These are phyloP conservation scores for Agaricus subrufescens DNA, from an alignment of 768 basidiomycete genomes.

Conservation along the genomic window DNA sequence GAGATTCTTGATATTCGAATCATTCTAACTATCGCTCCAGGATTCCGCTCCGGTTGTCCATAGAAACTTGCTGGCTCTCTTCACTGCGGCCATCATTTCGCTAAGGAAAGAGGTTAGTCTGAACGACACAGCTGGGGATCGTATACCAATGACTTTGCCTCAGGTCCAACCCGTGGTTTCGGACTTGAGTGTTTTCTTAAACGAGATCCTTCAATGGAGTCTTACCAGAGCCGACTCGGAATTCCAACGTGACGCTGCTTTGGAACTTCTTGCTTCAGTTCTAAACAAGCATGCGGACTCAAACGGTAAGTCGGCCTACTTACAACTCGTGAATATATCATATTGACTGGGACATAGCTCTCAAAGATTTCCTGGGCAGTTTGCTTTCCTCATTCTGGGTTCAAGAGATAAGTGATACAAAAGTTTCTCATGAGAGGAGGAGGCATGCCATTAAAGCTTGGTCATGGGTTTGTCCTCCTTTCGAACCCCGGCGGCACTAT, in stretches of 20 bases:
- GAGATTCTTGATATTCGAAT: background rate
- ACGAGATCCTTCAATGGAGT: slow-evolving; percentile 56
- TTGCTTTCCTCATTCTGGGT: slow-evolving; percentile 47
- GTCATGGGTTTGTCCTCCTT: slow-evolving; percentile 51
- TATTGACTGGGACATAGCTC: slow-evolving; percentile 28
- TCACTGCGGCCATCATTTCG: slow-evolving; percentile 62
- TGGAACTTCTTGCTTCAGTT: slow-evolving; percentile 50
- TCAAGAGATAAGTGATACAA: slow-evolving; percentile 33
- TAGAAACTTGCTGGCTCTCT: slow-evolving; percentile 61
- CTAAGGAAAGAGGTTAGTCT: slow-evolving; percentile 59
- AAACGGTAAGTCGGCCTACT: slow-evolving; percentile 44
- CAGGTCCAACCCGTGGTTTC: slow-evolving; percentile 52
- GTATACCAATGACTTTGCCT: background rate
- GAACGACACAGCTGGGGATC: background rate
- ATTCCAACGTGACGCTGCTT: slow-evolving; percentile 50
- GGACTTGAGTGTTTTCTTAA: slow-evolving; percentile 46
- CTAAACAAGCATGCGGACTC: slow-evolving; percentile 71
- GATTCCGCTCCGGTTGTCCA: slow-evolving; percentile 38
- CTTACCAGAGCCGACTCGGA: slow-evolving; percentile 40
- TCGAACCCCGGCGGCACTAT: background rate
- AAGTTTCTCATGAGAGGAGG: slow-evolving; percentile 33
- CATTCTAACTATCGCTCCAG: slow-evolving; percentile 27
- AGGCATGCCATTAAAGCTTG: slow-evolving; percentile 52
- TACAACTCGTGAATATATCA: background rate
- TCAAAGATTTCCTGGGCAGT: slow-evolving; percentile 37